phyloP scores from a whole-genome alignment of 495 filamentous ascomycete genomes.

The Tricharina praecox region DNA sequence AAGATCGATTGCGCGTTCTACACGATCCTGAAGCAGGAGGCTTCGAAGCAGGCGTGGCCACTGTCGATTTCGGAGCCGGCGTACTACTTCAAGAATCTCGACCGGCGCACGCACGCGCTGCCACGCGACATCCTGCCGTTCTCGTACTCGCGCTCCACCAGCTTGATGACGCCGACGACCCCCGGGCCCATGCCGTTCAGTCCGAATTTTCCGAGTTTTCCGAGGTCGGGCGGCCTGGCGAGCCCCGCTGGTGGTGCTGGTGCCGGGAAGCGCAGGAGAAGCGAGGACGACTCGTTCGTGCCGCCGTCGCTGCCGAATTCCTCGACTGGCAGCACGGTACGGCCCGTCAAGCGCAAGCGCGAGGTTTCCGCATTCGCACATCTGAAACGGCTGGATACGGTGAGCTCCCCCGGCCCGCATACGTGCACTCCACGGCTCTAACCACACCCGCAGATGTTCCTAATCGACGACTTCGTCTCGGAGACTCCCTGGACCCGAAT shows the following conservation, averaged over 20 bases:
- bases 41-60: neutral
- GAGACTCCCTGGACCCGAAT: constrained; percentile 11
- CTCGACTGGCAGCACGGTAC: neutral
- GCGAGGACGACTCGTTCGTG: neutral
- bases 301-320: neutral
- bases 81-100: neutral
- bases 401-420: neutral
- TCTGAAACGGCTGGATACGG: constrained; percentile 15
- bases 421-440: neutral
- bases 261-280: neutral
- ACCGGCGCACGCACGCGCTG: neutral
- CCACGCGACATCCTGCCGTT: neutral
- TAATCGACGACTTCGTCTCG: constrained; percentile 18
- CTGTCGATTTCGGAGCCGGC: neutral
- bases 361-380: constrained; percentile 8
- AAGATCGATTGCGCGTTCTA: neutral
- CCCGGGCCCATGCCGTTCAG: too few species aligned
- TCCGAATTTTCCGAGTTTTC: too few species aligned
- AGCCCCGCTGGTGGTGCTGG: too few species aligned
- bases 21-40: neutral
- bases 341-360: neutral
- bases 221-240: too few species aligned
- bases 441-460: constrained; percentile 10
- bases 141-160: neutral
- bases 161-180: neutral